Evolutionary conservation across 306 rosid species (phyloP), one percentile per base, ranked within the genome.

Genomic region (Cajanus cajan): DNA sequence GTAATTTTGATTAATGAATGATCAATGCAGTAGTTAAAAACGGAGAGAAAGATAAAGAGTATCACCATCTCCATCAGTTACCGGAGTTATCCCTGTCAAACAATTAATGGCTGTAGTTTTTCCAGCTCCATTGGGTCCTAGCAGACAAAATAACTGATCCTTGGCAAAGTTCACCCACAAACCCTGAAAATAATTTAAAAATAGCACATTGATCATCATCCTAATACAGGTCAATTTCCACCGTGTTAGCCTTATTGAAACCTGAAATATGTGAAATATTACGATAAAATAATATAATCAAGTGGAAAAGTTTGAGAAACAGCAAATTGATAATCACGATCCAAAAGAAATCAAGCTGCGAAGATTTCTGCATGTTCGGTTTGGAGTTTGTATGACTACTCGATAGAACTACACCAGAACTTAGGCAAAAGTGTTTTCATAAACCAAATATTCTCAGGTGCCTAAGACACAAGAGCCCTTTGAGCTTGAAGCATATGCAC

Each of bases 41-140:
- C 6, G 62, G 41, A 41, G 43, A 52, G 7, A n/a, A 9, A 16
- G 22, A 64, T 1, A 81, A 68, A 68, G 73, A 16, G 73, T 19
- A 50, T 83, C 83, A 94, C 98, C 97, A 78, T 94, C 94, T 85
- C 98, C 98, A 16, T 82, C 82, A 47, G 98, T 89, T 76, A 86
- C 87, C 12, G 97, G 97, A 80, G 95, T 80, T 69, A 88, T 89
- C 80, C 98, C 98, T 15, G 97, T 90, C 90, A 94, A 85, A 85
- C 98, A 94, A 77, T 52, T 92, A 75, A 94, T 94, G 61, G 78
- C 73, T n/a, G 98, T 90, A 40, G 98, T 92, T 84, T 94, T 94
- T 69, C 98, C 98, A 39, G 98, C 98, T 69, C 98, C 97, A 16
- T 91, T 92, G 34, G 98, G 94, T 72, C 98, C 98, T 54, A 94